These are phyloP conservation scores for Phytophthora cryptogea DNA, from an alignment of 352 stramenopile species.

Conservation along the genomic window DNA sequence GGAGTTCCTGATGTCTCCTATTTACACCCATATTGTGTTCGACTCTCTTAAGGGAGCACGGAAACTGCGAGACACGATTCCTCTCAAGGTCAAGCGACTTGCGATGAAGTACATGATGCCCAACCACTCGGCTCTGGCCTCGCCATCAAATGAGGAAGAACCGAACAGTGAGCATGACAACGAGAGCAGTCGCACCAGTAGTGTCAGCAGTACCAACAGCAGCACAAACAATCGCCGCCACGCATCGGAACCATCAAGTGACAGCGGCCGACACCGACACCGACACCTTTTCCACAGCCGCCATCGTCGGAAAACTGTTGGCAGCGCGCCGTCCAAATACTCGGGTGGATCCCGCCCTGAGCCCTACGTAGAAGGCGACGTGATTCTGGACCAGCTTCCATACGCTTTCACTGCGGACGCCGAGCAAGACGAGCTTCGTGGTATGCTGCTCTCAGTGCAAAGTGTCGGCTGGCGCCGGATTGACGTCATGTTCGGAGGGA, in stretches of 20 bases:
- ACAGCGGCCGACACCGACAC: constrained; percentile 18
- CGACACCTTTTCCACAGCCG: constrained; percentile 19
- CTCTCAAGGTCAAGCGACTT: constrained; percentile 46
- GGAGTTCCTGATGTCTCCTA: constrained; percentile 52
- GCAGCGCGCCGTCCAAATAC: constrained; percentile 21
- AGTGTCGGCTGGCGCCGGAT: constrained; percentile 74
- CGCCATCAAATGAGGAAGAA: constrained; percentile 25
- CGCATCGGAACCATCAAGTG: constrained; percentile 20
- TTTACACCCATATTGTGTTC: constrained; percentile 72
- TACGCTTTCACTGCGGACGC: constrained; percentile 69
- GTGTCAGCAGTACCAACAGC: constrained; percentile 22
- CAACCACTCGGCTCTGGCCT: constrained; percentile 24
- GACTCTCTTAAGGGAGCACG: constrained; percentile 59
- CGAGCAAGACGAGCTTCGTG: constrained; percentile 64
- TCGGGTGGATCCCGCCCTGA: constrained; percentile 36
- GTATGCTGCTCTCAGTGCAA: constrained; percentile 78
- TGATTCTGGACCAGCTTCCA: constrained; percentile 71
- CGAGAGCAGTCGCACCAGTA: constrained; percentile 20
- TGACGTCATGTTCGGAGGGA: constrained; percentile 71
- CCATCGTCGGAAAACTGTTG: constrained; percentile 31
- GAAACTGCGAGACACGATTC: constrained; percentile 65
- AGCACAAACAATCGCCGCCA: constrained; percentile 15
- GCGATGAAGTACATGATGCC: constrained; percentile 34
- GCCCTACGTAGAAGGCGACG: constrained; percentile 55
- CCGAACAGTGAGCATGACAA: constrained; percentile 9